Evolutionary conservation across 352 stramenopile genomes (phyloP), one percentile per base, ranked within the genome.

Genomic region (Phytophthora fragariae): DNA sequence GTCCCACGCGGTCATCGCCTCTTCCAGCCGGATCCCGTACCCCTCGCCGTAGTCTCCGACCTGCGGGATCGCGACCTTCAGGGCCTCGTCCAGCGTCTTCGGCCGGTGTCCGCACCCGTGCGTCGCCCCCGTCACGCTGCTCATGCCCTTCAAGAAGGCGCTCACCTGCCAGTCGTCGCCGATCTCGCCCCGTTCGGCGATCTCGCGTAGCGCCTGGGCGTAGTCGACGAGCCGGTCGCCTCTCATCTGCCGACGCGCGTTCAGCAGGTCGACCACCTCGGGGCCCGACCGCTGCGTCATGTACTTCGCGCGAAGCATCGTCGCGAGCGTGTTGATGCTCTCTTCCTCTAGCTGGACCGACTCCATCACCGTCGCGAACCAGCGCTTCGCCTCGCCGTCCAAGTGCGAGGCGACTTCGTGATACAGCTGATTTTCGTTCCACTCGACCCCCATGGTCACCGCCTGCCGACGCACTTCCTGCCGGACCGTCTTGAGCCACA

Each of bases 321-420:
- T 53, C 2, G 60, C 17, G 12, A 67, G 33, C 15, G n/a, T 58
- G 3, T 21, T 33, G 49, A 49, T 41, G 31, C 15, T 67, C 49
- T 67, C 60, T 5, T 58, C 49, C 2, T 58, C n/a, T 0, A 2
- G 35, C 2, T 0, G 54, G 0, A 67, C n/a, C 0, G 60, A 29
- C 11, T 53, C 60, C 49, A 41, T 41, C 3, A 67, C 50, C n/a
- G 54, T 50, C 15, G 54, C 54, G 27, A 60, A 60, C 54, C 31
- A 60, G 24, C 24, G 24, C 24, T 27, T 27, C 24, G 24, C 24
- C 24, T 41, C 35, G 11, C 35, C 35, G 35, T 41, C 35, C 35
- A 41, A 41, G 35, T 41, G 54, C 7, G 54, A 11, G 2, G 54
- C 54, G 27, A 47, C 33, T 4, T 60, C 33, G 17, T 60, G 54